A percentile compares a stretch with the other conserved stretches of the same genome.
Conservation (phyloP, 352 stramenopile genomes). For the Phytophthora sojae region DNA sequence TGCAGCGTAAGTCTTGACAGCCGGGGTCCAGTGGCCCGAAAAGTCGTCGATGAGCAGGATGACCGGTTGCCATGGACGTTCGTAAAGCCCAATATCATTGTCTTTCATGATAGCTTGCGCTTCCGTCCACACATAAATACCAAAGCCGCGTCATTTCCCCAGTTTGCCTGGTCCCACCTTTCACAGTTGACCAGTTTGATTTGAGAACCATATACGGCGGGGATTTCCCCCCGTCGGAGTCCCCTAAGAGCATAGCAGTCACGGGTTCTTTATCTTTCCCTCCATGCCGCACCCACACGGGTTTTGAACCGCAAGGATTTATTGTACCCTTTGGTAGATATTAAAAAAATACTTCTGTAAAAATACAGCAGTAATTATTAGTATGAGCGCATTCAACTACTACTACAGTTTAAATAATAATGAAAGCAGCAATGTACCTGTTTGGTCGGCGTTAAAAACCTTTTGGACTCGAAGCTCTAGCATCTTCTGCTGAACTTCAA, state of each 20-base stretch:
- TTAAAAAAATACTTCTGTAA: too few relatives aligned
- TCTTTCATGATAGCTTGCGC: neutral
- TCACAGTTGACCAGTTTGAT: neutral
- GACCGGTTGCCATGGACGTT: neutral
- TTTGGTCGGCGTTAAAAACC: too few relatives aligned
- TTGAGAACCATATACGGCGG: neutral
- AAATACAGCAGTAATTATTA: too few relatives aligned
- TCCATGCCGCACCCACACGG: too few relatives aligned
- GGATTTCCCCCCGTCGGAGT: neutral
- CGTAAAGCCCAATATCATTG: neutral
- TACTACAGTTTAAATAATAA: too few relatives aligned
- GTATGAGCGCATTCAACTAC: too few relatives aligned
- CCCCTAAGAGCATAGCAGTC: neutral
- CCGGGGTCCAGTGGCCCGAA: neutral
- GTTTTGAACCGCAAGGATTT: too few relatives aligned
- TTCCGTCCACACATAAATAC: conserved; percentile 5
- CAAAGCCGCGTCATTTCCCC: neutral
- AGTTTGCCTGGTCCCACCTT: neutral
- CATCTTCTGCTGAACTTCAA: too few relatives aligned
- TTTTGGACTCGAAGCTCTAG: too few relatives aligned
- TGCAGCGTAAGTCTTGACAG: neutral
- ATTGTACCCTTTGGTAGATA: too few relatives aligned
- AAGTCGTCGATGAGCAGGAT: neutral
- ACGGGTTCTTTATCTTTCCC: neutral
- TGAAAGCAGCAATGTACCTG: too few relatives aligned